phyloP scores from a whole-genome alignment of 176 grass and related monocot species.

The Oryza glumipatula region DNA sequence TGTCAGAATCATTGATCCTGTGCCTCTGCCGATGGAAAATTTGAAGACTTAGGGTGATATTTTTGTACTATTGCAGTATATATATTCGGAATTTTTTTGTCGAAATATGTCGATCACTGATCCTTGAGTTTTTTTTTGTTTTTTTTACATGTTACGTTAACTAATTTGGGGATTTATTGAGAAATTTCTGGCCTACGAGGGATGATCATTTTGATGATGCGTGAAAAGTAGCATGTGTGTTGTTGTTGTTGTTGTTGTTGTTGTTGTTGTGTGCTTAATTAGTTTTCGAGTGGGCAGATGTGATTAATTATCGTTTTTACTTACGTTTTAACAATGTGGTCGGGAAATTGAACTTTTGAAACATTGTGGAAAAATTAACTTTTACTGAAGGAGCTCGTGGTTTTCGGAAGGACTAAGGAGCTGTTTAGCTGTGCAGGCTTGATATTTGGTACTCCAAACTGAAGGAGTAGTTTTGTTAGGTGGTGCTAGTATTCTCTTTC shows the following conservation, averaged over 20 bases:
- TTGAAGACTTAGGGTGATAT: neutral
- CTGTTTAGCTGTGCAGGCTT: neutral
- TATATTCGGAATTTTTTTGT: neutral
- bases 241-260: neutral
- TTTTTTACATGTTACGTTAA: neutral
- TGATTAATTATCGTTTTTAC: conserved; percentile 5
- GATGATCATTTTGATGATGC: neutral
- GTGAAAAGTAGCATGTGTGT: conserved; percentile 8
- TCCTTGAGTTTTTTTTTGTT: too few species aligned
- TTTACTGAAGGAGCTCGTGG: neutral
- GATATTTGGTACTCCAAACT: neutral
- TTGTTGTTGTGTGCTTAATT: neutral
- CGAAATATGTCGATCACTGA: neutral
- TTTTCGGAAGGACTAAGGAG: neutral
- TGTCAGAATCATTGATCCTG: neutral
- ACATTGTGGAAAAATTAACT: neutral
- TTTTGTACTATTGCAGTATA: neutral
- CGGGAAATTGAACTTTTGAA: neutral
- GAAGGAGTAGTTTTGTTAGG: neutral
- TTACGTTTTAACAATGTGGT: neutral
- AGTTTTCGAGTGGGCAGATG: neutral
- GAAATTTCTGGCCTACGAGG: neutral
- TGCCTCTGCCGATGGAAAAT: neutral
- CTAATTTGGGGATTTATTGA: neutral
- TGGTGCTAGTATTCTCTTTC: neutral